A percentile compares a stretch with the other conserved stretches of the same genome.
phyloP scores from a whole-genome alignment of 805 yeast genomes.

The Candida sithepensis region DNA sequence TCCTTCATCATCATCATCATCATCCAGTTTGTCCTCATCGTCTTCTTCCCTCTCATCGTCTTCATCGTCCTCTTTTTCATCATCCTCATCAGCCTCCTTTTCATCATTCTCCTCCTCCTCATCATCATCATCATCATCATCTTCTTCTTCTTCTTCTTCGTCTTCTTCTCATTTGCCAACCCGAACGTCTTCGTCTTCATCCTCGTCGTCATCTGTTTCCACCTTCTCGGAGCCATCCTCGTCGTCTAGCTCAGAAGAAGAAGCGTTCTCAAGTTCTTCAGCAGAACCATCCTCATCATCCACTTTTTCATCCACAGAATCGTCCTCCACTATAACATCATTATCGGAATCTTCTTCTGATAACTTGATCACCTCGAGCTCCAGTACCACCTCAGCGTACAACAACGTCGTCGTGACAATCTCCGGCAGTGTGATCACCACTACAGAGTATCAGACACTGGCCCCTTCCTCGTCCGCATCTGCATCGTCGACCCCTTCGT shows the following conservation, averaged over 20 bases:
- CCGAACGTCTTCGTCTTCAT: constrained; percentile 1
- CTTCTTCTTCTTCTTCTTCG: constrained; percentile 1
- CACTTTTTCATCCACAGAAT: neutral
- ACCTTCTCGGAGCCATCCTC: constrained; percentile 1
- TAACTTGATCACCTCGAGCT: neutral
- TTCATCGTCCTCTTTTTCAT: neutral
- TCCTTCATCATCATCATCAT: constrained; percentile 10
- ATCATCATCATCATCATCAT: neutral
- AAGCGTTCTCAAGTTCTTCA: neutral
- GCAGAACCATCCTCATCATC: constrained; percentile 1
- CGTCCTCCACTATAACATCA: constrained; percentile 5
- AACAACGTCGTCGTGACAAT: neutral
- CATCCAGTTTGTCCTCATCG: no score
- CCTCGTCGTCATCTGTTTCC: constrained; percentile 6
- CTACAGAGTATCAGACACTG: neutral
- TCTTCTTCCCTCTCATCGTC: neutral
- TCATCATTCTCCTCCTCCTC: no score
- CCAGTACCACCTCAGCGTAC: neutral
- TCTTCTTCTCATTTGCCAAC: constrained; percentile 4
- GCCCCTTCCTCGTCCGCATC: constrained; percentile 5
- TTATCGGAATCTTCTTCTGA: constrained; percentile 1
- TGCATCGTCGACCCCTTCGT: constrained; percentile 29
- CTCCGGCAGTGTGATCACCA: neutral
- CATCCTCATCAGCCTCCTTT: neutral
- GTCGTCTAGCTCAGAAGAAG: neutral